phyloP scores from a whole-genome alignment of 768 basidiomycete species.

The Boletus insuetus region DNA sequence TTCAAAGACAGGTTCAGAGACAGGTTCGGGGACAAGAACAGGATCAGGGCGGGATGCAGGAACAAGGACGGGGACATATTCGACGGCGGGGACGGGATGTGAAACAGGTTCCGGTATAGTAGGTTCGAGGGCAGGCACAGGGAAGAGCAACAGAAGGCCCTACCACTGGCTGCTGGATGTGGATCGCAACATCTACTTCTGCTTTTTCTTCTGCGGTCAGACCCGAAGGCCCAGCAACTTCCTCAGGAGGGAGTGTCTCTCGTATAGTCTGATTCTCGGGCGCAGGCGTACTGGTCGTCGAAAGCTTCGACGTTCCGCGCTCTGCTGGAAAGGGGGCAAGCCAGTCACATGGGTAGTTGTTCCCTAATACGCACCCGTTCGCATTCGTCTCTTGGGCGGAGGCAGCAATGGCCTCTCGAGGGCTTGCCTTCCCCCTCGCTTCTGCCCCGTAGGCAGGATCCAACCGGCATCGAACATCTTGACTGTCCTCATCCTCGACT shows the following conservation, averaged over 20 bases:
- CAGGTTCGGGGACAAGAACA: background rate
- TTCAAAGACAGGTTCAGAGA: too few relatives aligned
- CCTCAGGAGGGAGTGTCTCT: slow-evolving; percentile 24
- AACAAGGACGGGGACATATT: background rate
- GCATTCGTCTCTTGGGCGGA: slow-evolving; percentile 57
- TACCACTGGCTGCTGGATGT: slow-evolving; percentile 10
- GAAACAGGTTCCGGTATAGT: background rate
- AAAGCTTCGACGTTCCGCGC: slow-evolving; percentile 42
- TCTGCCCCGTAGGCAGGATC: slow-evolving; percentile 76
- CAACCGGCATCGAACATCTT: slow-evolving; percentile 82
- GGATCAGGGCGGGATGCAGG: background rate
- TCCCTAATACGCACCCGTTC: slow-evolving; percentile 37
- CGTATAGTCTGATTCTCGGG: slow-evolving; percentile 45
- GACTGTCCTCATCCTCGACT: slow-evolving; percentile 69
- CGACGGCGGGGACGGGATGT: background rate
- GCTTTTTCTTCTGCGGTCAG: slow-evolving; percentile 17
- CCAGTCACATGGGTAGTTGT: background rate
- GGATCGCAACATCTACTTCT: slow-evolving; percentile 15
- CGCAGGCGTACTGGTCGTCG: slow-evolving; percentile 45
- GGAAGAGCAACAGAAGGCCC: background rate
- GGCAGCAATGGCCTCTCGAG: slow-evolving; percentile 44
- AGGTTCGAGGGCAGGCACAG: background rate
- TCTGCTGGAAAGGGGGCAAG: slow-evolving; percentile 18
- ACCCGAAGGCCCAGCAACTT: slow-evolving; percentile 26
- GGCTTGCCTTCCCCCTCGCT: slow-evolving; percentile 55